Conservation (phyloP, 306 rosid genomes). For the Quercus robur region DNA sequence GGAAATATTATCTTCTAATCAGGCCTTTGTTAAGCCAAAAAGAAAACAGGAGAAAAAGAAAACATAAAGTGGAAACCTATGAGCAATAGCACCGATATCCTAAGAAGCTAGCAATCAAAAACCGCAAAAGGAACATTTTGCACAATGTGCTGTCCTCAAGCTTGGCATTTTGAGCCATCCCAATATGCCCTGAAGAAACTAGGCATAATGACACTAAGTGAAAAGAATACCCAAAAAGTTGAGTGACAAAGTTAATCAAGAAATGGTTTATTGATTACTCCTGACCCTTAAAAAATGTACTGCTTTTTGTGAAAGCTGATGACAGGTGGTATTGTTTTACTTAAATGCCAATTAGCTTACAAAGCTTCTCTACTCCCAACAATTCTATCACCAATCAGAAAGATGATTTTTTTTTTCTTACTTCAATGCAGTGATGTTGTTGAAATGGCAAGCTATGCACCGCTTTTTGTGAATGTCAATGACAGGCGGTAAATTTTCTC, state of each 20-base stretch:
- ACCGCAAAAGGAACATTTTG: background rate
- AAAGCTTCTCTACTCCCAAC: background rate
- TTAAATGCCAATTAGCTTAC: no score
- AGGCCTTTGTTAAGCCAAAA: background rate
- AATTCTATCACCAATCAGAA: background rate
- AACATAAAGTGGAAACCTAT: background rate
- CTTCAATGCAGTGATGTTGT: slow-evolving; percentile 66
- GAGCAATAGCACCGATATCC: background rate
- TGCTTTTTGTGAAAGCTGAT: background rate
- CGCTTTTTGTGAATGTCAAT: slow-evolving; percentile 79
- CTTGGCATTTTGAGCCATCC: background rate
- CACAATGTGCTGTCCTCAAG: background rate
- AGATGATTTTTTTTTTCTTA: background rate
- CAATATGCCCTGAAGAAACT: background rate
- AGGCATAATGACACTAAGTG: background rate
- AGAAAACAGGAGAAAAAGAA: background rate
- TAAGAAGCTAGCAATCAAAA: background rate
- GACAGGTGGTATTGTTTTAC: no score
- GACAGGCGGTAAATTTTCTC: slow-evolving; percentile 55
- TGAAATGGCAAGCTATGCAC: slow-evolving; percentile 91
- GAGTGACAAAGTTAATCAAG: background rate
- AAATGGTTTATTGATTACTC: background rate
- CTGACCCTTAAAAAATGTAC: background rate
- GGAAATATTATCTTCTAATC: background rate
- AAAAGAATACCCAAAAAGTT: background rate